Conservation (phyloP, 2,329 filamentous ascomycete genomes). For the Cladosporium sp. region DNA sequence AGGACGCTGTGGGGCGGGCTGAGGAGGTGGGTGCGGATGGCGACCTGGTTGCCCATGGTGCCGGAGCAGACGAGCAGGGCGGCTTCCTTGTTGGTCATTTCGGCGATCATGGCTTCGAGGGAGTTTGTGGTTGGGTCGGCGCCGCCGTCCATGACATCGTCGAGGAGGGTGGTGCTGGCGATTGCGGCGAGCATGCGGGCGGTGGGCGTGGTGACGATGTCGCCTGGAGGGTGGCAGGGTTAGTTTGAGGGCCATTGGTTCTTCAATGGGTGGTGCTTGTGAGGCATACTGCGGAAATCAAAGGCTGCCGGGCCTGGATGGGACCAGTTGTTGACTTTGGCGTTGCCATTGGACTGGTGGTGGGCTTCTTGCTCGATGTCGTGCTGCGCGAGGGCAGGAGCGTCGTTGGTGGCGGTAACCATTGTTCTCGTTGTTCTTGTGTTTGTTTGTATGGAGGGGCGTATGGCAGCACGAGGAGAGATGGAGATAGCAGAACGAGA, state of each 20-base stretch:
- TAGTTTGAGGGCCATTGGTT: not conserved
- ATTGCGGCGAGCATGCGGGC: constrained; percentile 80
- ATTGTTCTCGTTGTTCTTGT: constrained; percentile 7
- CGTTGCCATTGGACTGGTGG: constrained; percentile 28
- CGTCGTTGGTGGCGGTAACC: constrained; percentile 24
- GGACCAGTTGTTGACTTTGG: constrained; percentile 38
- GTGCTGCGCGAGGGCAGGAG: constrained; percentile 18
- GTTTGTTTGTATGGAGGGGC: not conserved
- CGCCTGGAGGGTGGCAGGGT: constrained; percentile 36
- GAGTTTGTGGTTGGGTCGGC: constrained; percentile 77
- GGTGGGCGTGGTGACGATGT: constrained; percentile 75
- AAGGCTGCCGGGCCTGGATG: constrained; percentile 55
- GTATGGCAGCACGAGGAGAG: not conserved
- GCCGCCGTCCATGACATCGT: constrained; percentile 76
- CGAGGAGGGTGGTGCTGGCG: constrained; percentile 69
- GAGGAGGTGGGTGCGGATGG: constrained; percentile 72
- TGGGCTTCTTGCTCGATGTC: constrained; percentile 29
- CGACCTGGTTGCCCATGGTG: constrained; percentile 92
- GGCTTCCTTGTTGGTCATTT: constrained; percentile 72
- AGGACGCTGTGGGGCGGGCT: constrained; percentile 80
- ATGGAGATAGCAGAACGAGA: not conserved
- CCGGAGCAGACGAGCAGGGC: constrained; percentile 82
- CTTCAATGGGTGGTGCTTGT: not conserved
- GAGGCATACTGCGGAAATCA: constrained; percentile 51
- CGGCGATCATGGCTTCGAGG: constrained; percentile 73